Evolutionary conservation across 176 grass and related monocot genomes (phyloP).

Genomic region (Cocos nucifera): DNA sequence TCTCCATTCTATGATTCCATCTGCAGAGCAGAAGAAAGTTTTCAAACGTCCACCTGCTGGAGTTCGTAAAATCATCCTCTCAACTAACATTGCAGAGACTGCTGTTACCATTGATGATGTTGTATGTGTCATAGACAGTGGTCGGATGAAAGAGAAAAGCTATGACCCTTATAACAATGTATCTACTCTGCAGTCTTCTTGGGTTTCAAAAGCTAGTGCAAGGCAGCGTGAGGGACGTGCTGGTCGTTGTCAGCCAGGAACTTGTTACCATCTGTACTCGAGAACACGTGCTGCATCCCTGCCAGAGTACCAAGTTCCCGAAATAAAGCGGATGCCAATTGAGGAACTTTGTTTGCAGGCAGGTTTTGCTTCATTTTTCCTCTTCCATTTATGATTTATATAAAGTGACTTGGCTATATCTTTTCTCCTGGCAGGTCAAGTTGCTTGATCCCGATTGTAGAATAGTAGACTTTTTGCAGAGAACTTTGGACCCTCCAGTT

Average conservation of each 20-base stretch:
- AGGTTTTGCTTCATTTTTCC: conserved; percentile 15
- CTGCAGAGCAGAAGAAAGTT: conserved; percentile 84
- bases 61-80: conserved; percentile 91
- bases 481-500: conserved; percentile 77
- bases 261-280: conserved; percentile 89
- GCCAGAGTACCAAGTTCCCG: conserved; percentile 72
- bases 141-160: conserved; percentile 98
- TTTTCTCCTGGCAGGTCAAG: conserved; percentile 55
- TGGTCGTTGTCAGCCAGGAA: conserved; percentile 87
- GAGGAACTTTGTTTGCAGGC: conserved; percentile 96
- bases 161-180: conserved; percentile 98
- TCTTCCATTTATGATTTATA: background rate
- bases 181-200: conserved; percentile 87
- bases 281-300: conserved; percentile 69
- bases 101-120: conserved; percentile 97
- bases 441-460: conserved; percentile 64
- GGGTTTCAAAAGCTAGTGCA: conserved; percentile 90
- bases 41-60: conserved; percentile 55
- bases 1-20: conserved; percentile 93
- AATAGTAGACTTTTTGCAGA: conserved; percentile 68
- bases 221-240: conserved; percentile 84
- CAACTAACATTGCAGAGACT: conserved; percentile 96
- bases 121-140: conserved; percentile 91
- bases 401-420: background rate
- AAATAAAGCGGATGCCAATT: conserved; percentile 97